Evolutionary conservation across 1,284 basidiomycete species (phyloP).

Genomic region (Ceratobasidium sp.): DNA sequence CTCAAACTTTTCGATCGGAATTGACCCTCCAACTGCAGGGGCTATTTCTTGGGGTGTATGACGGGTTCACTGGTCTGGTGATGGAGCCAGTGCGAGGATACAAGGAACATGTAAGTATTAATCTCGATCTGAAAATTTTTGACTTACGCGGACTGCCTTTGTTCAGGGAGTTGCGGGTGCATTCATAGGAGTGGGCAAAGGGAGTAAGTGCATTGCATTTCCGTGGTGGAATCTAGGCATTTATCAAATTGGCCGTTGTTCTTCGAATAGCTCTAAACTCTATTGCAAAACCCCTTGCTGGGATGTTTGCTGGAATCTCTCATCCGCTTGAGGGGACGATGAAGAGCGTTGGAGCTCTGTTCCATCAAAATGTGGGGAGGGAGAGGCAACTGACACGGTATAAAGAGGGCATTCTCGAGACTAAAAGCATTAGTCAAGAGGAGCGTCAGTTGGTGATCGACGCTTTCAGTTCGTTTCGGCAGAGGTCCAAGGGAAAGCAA

Average conservation of each 20-base stretch:
- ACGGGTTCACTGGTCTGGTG: conserved; percentile 67
- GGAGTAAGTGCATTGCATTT: conserved; percentile 4
- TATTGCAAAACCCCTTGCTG: conserved; percentile 49
- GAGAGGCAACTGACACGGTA: conserved; percentile 58
- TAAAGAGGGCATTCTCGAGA: conserved; percentile 59
- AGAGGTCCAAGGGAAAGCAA: conserved; percentile 55
- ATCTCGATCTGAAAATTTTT: too few species aligned
- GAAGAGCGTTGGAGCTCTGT: conserved; percentile 57
- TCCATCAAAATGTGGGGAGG: conserved; percentile 54
- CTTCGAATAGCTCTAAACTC: conserved; percentile 28
- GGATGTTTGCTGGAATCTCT: conserved; percentile 61
- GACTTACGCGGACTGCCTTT: not conserved
- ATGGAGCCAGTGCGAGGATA: conserved; percentile 63
- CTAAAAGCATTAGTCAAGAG: conserved; percentile 54
- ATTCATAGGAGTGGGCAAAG: conserved; percentile 18
- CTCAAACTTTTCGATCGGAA: not conserved
- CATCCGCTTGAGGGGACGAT: conserved; percentile 62
- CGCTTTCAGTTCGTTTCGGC: conserved; percentile 55
- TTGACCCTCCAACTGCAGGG: conserved; percentile 50
- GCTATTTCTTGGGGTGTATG: conserved; percentile 60
- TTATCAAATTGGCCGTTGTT: not conserved
- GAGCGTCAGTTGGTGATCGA: conserved; percentile 59
- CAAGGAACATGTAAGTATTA: conserved; percentile 5
- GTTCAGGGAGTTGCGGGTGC: conserved; percentile 26
- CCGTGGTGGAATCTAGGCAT: not conserved